Evolutionary conservation across 2,329 filamentous ascomycete genomes (phyloP).

Genomic region (Calonectria hawksworthii): DNA sequence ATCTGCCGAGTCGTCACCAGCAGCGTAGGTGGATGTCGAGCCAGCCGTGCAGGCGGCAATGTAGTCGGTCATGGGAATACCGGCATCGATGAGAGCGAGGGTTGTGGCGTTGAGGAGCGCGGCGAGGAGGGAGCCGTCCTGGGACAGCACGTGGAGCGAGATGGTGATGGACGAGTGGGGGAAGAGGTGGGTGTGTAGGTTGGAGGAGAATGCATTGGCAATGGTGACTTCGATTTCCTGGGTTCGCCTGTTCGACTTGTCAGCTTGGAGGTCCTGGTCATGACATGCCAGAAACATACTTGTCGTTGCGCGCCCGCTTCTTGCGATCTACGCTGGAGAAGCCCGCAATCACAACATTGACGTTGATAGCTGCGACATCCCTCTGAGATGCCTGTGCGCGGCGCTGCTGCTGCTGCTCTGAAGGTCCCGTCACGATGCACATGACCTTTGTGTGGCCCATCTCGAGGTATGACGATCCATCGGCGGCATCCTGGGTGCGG

Average conservation of each 20-base stretch:
- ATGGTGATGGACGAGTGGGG: constrained; percentile 89
- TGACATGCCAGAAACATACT: constrained; percentile 65
- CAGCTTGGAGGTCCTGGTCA: neutral
- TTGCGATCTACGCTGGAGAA: constrained; percentile 91
- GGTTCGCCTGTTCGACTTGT: constrained; percentile 72
- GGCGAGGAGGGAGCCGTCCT: constrained; percentile 91
- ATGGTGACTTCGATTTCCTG: constrained; percentile 87
- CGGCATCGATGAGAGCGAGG: constrained; percentile 92
- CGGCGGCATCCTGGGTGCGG: constrained; percentile 90
- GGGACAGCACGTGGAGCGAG: constrained; percentile 86
- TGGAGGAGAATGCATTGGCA: constrained; percentile 80
- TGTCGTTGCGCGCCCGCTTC: constrained; percentile 80
- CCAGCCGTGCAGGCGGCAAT: constrained; percentile 90
- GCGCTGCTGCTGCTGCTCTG: constrained; percentile 67
- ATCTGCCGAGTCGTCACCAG: constrained; percentile 78
- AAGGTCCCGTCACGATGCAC: constrained; percentile 90
- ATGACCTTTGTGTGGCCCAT: constrained; percentile 99
- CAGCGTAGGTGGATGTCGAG: constrained; percentile 76
- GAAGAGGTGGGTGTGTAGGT: constrained; percentile 89
- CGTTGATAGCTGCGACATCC: constrained; percentile 73
- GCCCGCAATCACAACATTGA: constrained; percentile 87
- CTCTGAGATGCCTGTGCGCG: constrained; percentile 61
- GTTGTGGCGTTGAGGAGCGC: constrained; percentile 93
- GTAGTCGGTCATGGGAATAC: constrained; percentile 95
- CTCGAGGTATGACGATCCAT: constrained; percentile 93